phyloP scores from a whole-genome alignment of 805 yeast species.

The Teunomyces kruisii region DNA sequence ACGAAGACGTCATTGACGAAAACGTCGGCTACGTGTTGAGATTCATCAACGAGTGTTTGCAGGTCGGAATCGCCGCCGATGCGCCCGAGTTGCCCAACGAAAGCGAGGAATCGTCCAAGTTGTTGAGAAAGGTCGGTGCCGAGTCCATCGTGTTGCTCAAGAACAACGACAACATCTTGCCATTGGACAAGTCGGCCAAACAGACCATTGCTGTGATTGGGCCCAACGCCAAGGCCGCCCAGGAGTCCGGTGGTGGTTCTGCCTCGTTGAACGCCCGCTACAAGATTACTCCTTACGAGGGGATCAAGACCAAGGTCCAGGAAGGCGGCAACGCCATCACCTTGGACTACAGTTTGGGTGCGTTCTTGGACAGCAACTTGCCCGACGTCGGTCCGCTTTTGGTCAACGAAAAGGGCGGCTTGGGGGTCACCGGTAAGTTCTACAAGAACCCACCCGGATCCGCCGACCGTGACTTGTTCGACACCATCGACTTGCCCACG shows the following conservation, averaged over 20 bases:
- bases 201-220: constrained; percentile 55
- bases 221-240: constrained; percentile 52
- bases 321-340: constrained; percentile 23
- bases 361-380: constrained; percentile 28
- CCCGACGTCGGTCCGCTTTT: constrained; percentile 29
- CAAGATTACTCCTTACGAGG: constrained; percentile 48
- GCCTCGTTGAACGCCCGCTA: constrained; percentile 52
- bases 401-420: constrained; percentile 20
- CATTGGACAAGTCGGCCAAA: constrained; percentile 33
- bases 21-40: constrained; percentile 49
- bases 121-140: constrained; percentile 25
- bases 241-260: constrained; percentile 63
- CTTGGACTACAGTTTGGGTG: constrained; percentile 31
- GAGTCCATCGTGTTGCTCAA: constrained; percentile 58
- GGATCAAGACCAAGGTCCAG: constrained; percentile 32
- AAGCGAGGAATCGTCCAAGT: constrained; percentile 27
- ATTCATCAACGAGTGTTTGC: constrained; percentile 44
- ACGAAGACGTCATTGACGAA: constrained; percentile 42
- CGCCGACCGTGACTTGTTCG: constrained; percentile 22
- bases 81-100: constrained; percentile 39
- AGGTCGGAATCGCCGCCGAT: constrained; percentile 40
- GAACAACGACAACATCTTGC: constrained; percentile 49
- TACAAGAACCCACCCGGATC: constrained; percentile 23
- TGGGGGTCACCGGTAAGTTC: constrained; percentile 26
- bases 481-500: constrained; percentile 16